Percentiles rank a stretch among this genome's conserved stretches.
These are phyloP conservation scores for Hymenochaete sp. DNA, from an alignment of 1,284 basidiomycete genomes.

Conservation along the genomic window DNA sequence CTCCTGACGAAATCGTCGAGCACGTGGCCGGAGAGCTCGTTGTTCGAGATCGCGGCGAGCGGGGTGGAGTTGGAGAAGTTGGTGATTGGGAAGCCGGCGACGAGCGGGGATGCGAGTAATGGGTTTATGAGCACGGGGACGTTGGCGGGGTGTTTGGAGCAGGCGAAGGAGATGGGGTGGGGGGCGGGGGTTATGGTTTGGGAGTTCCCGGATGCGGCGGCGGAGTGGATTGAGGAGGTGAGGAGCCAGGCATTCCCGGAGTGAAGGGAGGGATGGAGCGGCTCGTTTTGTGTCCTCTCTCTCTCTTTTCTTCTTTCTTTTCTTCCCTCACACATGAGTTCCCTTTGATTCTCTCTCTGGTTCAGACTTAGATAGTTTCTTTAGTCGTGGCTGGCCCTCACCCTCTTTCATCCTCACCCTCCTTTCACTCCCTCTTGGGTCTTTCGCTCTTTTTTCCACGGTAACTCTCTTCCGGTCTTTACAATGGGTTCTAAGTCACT, in stretches of 20 bases:
- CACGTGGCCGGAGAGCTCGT: conserved; percentile 38
- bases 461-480: too few relatives aligned
- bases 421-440: not conserved
- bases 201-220: conserved; percentile 39
- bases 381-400: too few relatives aligned
- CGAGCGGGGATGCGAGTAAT: conserved; percentile 41
- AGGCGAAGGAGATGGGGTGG: conserved; percentile 51
- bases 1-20: conserved; percentile 45
- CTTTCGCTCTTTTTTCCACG: too few relatives aligned
- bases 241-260: conserved; percentile 35
- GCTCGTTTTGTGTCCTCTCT: not conserved
- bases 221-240: conserved; percentile 42
- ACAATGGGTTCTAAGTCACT: not conserved
- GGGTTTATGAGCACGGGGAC: conserved; percentile 47
- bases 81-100: conserved; percentile 57
- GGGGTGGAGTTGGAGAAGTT: conserved; percentile 43
- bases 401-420: not conserved
- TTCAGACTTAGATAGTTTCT: too few relatives aligned
- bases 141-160: conserved; percentile 44
- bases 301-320: not conserved
- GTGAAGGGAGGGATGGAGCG: conserved; percentile 11
- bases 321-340: not conserved
- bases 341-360: not conserved
- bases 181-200: conserved; percentile 47
- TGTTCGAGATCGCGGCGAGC: conserved; percentile 56